A percentile compares a stretch with the other conserved stretches of the same genome.
These are phyloP conservation scores for Polygonum aviculare DNA, from an alignment of 148 eudicot species.

Conservation along the genomic window DNA sequence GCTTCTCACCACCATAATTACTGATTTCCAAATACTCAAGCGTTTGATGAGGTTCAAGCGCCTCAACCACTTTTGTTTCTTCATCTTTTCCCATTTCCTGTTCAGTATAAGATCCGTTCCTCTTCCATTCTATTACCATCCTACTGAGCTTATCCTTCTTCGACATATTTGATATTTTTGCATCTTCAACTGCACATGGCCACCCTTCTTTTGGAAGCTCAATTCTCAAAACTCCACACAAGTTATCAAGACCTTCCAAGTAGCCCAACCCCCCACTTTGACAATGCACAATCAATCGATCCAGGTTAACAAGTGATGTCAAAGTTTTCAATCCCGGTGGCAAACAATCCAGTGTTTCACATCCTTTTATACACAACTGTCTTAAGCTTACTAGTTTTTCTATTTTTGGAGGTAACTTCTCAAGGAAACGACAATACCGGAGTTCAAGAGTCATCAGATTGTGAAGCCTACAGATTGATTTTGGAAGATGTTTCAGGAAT, in stretches of 20 bases:
- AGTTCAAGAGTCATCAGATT: background rate
- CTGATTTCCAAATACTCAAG: background rate
- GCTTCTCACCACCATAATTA: background rate
- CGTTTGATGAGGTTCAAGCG: background rate
- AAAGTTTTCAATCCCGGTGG: background rate
- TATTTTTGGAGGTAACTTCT: background rate
- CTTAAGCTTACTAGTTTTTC: background rate
- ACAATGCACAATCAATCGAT: background rate
- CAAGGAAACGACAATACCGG: background rate
- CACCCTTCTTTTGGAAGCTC: background rate
- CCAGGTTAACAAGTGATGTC: background rate
- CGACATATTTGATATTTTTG: background rate
- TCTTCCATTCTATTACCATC: background rate
- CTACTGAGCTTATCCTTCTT: background rate
- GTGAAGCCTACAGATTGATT: background rate
- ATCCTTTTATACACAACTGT: background rate
- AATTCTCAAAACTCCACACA: background rate
- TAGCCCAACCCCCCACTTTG: background rate
- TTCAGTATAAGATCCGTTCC: background rate
- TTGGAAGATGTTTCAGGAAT: background rate
- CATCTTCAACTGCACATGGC: background rate
- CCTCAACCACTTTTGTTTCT: background rate
- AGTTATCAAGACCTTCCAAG: background rate
- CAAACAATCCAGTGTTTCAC: background rate
- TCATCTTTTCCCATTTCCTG: background rate